A percentile compares a stretch with the other conserved stretches of the same genome.
Conservation (phyloP, 2,329 filamentous ascomycete species). For the Cladosporium sp. region DNA sequence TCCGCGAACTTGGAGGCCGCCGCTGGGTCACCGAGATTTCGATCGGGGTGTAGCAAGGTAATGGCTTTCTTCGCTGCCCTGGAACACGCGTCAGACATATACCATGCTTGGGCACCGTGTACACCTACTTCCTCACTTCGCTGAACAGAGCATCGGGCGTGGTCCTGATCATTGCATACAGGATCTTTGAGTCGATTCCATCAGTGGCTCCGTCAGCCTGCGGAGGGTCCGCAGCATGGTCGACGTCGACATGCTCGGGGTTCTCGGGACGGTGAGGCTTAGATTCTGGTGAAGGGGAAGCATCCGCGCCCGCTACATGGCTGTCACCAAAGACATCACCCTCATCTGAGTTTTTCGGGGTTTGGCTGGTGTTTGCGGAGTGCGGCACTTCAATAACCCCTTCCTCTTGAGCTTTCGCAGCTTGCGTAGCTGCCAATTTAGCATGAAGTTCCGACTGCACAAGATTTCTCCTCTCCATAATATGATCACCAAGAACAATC, state of each 20-base stretch:
- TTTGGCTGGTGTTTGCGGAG: too few species aligned
- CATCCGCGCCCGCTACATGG: too few species aligned
- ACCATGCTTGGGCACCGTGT: background rate
- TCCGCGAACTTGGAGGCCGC: conserved; percentile 16
- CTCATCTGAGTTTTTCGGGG: too few species aligned
- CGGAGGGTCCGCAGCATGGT: background rate
- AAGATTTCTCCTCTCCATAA: conserved; percentile 11
- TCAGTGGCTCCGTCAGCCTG: background rate
- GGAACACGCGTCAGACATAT: background rate
- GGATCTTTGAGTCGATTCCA: background rate
- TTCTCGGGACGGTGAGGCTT: background rate
- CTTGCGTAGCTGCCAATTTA: background rate
- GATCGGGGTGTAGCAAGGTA: conserved; percentile 15
- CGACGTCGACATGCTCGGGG: background rate
- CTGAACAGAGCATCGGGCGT: background rate
- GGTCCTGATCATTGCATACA: conserved; percentile 9
- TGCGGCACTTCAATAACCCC: too few species aligned
- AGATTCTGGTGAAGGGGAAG: background rate
- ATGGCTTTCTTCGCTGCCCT: conserved; percentile 15
- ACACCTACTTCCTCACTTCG: conserved; percentile 6
- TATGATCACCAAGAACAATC: conserved; percentile 15
- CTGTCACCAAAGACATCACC: too few species aligned
- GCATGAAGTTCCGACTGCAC: conserved; percentile 1
- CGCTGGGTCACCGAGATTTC: conserved; percentile 11
- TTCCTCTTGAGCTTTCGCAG: background rate